phyloP scores from a whole-genome alignment of 2,329 filamentous ascomycete species.

The Xylogone sp. region DNA sequence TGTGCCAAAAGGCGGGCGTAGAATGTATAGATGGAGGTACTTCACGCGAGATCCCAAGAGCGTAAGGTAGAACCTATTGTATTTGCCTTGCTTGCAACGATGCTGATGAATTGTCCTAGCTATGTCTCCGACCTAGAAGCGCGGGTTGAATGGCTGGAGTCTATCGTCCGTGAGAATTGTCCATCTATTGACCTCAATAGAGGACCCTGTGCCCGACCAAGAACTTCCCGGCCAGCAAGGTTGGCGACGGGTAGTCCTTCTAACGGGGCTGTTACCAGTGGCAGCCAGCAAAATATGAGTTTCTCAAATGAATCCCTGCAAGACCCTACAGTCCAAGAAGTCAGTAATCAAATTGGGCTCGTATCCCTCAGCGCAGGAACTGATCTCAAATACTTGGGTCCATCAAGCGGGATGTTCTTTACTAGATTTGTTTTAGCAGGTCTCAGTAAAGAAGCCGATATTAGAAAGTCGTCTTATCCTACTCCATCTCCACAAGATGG shows the following conservation, averaged over 20 bases:
- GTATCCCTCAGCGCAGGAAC: constrained; percentile 44
- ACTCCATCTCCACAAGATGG: neutral
- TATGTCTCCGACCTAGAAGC: constrained; percentile 35
- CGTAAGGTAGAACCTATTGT: too few species aligned
- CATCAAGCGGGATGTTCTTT: constrained; percentile 52
- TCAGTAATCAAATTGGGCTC: constrained; percentile 49
- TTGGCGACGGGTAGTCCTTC: neutral
- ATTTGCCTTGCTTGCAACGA: too few species aligned
- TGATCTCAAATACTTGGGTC: constrained; percentile 49
- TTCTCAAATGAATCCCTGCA: neutral
- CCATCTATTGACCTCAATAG: constrained; percentile 37
- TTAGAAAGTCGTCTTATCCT: neutral
- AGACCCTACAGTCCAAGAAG: constrained; percentile 7
- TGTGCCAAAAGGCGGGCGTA: constrained; percentile 38
- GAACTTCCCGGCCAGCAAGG: too few species aligned
- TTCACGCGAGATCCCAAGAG: constrained; percentile 29
- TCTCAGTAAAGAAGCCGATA: constrained; percentile 12
- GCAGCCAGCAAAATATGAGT: neutral
- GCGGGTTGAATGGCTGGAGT: constrained; percentile 43
- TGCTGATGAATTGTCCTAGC: constrained; percentile 13
- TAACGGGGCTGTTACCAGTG: neutral
- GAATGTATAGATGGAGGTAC: constrained; percentile 42
- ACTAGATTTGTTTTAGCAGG: constrained; percentile 44
- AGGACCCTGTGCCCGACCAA: too few species aligned
- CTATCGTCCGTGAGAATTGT: constrained; percentile 36